Conservation (phyloP, 306 rosid genomes). For the Malus orientalis region DNA sequence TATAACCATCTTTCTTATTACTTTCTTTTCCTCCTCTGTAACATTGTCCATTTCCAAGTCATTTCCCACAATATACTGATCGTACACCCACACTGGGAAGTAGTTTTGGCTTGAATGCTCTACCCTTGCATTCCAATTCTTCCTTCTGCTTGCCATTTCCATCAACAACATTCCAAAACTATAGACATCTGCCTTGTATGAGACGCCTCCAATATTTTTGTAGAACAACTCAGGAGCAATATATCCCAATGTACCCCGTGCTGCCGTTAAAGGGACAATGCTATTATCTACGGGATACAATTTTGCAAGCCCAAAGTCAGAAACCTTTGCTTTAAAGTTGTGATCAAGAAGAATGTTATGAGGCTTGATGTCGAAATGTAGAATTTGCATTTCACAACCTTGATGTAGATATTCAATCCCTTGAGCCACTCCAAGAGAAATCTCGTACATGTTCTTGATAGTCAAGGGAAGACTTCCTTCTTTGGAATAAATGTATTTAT, state of each 20-base stretch:
- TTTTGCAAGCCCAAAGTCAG: constrained; percentile 3
- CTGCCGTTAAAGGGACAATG: not conserved
- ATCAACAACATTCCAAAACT: constrained; percentile 4
- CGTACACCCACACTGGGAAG: not conserved
- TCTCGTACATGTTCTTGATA: not conserved
- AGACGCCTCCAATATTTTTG: constrained; percentile 7
- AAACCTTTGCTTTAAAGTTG: not conserved
- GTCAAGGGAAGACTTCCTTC: not conserved
- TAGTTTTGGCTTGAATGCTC: not conserved
- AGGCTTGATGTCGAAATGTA: constrained; percentile 3
- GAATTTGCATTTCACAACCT: constrained; percentile 4
- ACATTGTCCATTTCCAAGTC: not conserved
- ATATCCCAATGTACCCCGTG: not conserved
- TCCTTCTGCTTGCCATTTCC: not conserved
- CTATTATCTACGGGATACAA: not conserved
- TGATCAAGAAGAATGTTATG: constrained; percentile 8
- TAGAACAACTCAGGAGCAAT: constrained; percentile 5
- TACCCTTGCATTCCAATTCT: not conserved
- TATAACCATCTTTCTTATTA: not conserved
- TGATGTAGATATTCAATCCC: constrained; percentile 4
- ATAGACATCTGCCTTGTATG: constrained; percentile 4
- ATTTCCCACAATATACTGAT: not conserved
- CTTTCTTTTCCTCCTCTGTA: not conserved
- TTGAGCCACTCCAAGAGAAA: not conserved
- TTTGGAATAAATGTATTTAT: not conserved